Conservation (phyloP, 306 rosid species). For the Prinsepia uniflora region DNA sequence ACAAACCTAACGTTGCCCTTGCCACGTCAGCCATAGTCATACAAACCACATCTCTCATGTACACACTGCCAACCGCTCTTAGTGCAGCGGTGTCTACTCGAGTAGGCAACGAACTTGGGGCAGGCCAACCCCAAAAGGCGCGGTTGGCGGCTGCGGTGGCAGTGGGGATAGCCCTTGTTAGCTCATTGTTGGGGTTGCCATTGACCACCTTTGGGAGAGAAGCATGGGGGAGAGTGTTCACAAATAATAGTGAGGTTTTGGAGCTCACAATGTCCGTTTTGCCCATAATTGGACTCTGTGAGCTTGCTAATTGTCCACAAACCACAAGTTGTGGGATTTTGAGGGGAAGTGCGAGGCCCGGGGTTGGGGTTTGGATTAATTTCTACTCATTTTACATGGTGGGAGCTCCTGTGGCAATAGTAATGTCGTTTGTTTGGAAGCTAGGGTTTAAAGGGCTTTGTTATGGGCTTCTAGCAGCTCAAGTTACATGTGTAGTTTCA, state of each 20-base stretch:
- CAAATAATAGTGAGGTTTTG: conserved; percentile 24
- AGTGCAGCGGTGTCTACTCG: conserved; percentile 31
- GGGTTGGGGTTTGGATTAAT: conserved; percentile 32
- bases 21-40: conserved; percentile 40
- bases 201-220: conserved; percentile 29
- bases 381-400: conserved; percentile 36
- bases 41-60: conserved; percentile 38
- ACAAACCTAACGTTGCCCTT: conserved; percentile 23
- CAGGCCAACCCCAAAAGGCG: conserved; percentile 26
- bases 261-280: conserved; percentile 24
- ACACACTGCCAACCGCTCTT: conserved; percentile 28
- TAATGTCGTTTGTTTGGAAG: conserved; percentile 24
- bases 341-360: conserved; percentile 36
- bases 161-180: conserved; percentile 13
- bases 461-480: conserved; percentile 40
- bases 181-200: conserved; percentile 20
- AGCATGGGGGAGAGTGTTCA: conserved; percentile 32
- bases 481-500: conserved; percentile 29
- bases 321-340: conserved; percentile 37
- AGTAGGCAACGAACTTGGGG: conserved; percentile 37
- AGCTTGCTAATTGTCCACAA: conserved; percentile 37
- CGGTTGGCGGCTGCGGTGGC: conserved; percentile 23
- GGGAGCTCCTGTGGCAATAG: conserved; percentile 35
- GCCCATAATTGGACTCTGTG: conserved; percentile 35
- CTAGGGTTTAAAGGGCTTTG: conserved; percentile 34